Conservation (phyloP, 495 filamentous ascomycete genomes). For the Xylaria palmicola region DNA sequence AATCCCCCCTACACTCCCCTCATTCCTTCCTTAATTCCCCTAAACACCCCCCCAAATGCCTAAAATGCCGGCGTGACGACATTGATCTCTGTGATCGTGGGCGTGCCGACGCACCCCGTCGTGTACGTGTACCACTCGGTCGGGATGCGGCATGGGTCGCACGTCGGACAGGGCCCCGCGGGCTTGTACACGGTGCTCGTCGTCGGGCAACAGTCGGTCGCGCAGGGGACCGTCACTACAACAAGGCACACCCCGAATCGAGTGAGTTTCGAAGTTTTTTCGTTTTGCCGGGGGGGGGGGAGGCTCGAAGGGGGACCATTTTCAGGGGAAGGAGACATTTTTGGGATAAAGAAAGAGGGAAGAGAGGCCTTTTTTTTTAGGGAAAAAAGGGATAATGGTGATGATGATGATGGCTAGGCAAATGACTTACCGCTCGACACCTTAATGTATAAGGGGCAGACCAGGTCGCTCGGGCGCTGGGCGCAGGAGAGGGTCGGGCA, state of each 20-base stretch:
- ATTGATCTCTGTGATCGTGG: conserved; percentile 23
- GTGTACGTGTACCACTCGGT: conserved; percentile 39
- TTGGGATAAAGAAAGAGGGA: too few species aligned
- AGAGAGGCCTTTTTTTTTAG: too few species aligned
- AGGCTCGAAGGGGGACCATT: too few species aligned
- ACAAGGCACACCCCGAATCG: too few species aligned
- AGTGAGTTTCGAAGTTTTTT: too few species aligned
- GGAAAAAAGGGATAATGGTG: too few species aligned
- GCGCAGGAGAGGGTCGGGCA: conserved; percentile 27
- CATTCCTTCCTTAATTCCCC: conserved; percentile 6
- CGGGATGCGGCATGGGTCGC: conserved; percentile 33
- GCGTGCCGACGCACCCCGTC: conserved; percentile 33
- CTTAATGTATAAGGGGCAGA: conserved; percentile 30
- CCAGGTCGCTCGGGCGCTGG: conserved; percentile 13
- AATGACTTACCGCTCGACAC: conserved; percentile 29
- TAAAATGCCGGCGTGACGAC: conserved; percentile 23
- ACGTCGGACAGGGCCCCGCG: conserved; percentile 29
- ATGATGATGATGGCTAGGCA: too few species aligned
- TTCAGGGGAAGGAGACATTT: too few species aligned
- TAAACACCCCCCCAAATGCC: not conserved
- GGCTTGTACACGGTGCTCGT: conserved; percentile 35
- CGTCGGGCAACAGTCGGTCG: conserved; percentile 41
- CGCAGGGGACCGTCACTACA: conserved; percentile 37
- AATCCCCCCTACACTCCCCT: not conserved
- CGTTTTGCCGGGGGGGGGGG: too few species aligned